A percentile compares a stretch with the other conserved stretches of the same genome.
Conservation (phyloP, 257 asterid species). For the Hygrophila difformis region DNA sequence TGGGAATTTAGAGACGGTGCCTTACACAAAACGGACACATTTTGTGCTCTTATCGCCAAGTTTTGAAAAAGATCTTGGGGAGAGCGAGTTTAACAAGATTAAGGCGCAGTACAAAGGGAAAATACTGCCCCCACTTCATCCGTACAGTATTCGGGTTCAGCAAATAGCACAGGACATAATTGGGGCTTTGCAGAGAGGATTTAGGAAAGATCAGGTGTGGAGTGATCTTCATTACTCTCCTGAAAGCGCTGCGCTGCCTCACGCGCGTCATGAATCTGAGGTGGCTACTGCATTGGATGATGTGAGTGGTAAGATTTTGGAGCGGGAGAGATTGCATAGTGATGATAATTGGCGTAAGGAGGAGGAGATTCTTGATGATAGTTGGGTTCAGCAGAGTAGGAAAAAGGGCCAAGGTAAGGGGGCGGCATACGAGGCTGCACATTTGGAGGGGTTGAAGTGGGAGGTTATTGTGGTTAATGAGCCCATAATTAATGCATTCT, state of each 20-base stretch:
- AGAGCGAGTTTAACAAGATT: slow-evolving; percentile 43
- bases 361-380: slow-evolving; percentile 79
- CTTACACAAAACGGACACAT: slow-evolving; percentile 79
- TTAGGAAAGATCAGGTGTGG: slow-evolving; percentile 73
- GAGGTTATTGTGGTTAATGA: slow-evolving; percentile 77
- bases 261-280: slow-evolving; percentile 24
- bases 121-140: slow-evolving; percentile 82
- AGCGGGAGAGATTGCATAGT: slow-evolving; percentile 40
- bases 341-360: slow-evolving; percentile 67
- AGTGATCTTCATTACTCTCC: slow-evolving; percentile 57
- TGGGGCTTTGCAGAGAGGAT: slow-evolving; percentile 68
- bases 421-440: slow-evolving; percentile 33
- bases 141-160: slow-evolving; percentile 74
- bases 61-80: slow-evolving; percentile 60
- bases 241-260: slow-evolving; percentile 15
- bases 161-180: slow-evolving; percentile 62
- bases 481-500: slow-evolving; percentile 68
- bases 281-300: slow-evolving; percentile 29
- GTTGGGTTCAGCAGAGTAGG: slow-evolving; percentile 78
- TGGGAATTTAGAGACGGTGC: slow-evolving; percentile 82
- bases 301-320: slow-evolving; percentile 28
- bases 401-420: slow-evolving; percentile 61
- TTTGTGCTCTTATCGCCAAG: slow-evolving; percentile 60
- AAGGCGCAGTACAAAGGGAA: slow-evolving; percentile 50
- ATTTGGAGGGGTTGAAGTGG: slow-evolving; percentile 84